Evolutionary conservation across 2,329 filamentous ascomycete genomes (phyloP), one percentile per base, ranked within the genome.

Genomic region (Hymenoscyphus infarciens): DNA sequence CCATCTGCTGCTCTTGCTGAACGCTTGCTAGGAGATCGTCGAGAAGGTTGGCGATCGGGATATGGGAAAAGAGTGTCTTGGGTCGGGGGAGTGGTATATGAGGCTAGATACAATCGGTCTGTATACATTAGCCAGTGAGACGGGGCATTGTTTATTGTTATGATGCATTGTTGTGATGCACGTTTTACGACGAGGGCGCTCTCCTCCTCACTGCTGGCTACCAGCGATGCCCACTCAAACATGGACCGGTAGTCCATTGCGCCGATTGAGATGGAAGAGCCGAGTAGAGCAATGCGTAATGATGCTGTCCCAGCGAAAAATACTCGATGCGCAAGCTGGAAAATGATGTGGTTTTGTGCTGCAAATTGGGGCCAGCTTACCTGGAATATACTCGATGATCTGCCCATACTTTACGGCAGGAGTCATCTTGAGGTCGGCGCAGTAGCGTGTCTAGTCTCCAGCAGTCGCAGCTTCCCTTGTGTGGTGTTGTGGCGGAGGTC

Each of bases 31-130:
- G 89, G 90, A 62, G 89, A 92, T 69, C 79, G 77, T 68, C 81
- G 83, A 66, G 82, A 75, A 73, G 70, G 78, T 70, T 74, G 83
- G 74, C 70, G 77, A 64, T 76, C 78, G 61, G 89, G 87, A 76
- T 92, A 97, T 56, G 94, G 94, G 75, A 98, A 97, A 45, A 89
- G 83, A 38, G 94, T 97, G 67, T 90, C 86, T 69, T 87, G 84
- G 69, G 88, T 89, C 42, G 95, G 95, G 56, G 90, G 81, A 68
- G 91, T 87, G 60, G 90, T 86, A 77, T 97, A 99, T 45, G 94
- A 93, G 69, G 92, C 95, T 69, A 99, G 87, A 76, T 98, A 99
- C 58, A 99, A 83, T 63, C 94, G 92, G 79, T 97, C 95, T 97
- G 77, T 63, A 76, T 69, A 74, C 59, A 75, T 80, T 72, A 80